These are phyloP conservation scores for Xylaria sp. DNA, from an alignment of 495 filamentous ascomycete genomes.

Conservation along the genomic window DNA sequence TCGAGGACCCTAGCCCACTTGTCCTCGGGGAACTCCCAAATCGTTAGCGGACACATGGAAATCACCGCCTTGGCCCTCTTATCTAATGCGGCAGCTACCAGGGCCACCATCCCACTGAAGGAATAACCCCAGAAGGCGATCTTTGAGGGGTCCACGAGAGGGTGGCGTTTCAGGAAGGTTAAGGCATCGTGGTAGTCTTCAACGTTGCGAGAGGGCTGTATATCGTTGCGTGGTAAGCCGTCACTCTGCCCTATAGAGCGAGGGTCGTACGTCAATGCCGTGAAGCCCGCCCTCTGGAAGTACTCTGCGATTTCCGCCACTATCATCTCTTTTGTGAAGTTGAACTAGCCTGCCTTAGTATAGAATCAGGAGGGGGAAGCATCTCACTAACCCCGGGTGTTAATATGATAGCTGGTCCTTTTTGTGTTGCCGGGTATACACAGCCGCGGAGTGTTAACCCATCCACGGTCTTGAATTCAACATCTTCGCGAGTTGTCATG, in stretches of 20 bases:
- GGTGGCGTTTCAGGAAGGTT: conserved; percentile 37
- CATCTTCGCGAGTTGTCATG: conserved; percentile 28
- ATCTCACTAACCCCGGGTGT: conserved; percentile 44
- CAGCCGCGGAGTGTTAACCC: conserved; percentile 38
- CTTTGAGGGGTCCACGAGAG: conserved; percentile 43
- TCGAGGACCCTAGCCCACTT: background rate
- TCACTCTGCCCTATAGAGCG: conserved; percentile 48
- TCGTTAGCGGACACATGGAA: conserved; percentile 15
- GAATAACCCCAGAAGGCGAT: conserved; percentile 59
- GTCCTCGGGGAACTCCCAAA: conserved; percentile 1
- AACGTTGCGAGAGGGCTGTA: conserved; percentile 45
- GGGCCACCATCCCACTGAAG: conserved; percentile 37
- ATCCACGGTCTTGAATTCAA: conserved; percentile 49
- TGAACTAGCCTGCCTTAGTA: conserved; percentile 45
- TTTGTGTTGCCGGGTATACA: conserved; percentile 37
- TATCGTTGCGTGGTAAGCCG: conserved; percentile 51
- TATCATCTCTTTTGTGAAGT: conserved; percentile 48
- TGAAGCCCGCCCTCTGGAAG: conserved; percentile 48
- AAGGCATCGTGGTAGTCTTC: conserved; percentile 50
- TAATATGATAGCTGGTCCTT: conserved; percentile 48
- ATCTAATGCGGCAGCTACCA: conserved; percentile 23
- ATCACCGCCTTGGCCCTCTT: background rate
- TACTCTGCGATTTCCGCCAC: conserved; percentile 42
- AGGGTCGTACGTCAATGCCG: conserved; percentile 51
- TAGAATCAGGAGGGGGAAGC: background rate